Base-by-base conservation (phyloP, 495 filamentous ascomycete species). In the Oidiodendron maius region DNA sequence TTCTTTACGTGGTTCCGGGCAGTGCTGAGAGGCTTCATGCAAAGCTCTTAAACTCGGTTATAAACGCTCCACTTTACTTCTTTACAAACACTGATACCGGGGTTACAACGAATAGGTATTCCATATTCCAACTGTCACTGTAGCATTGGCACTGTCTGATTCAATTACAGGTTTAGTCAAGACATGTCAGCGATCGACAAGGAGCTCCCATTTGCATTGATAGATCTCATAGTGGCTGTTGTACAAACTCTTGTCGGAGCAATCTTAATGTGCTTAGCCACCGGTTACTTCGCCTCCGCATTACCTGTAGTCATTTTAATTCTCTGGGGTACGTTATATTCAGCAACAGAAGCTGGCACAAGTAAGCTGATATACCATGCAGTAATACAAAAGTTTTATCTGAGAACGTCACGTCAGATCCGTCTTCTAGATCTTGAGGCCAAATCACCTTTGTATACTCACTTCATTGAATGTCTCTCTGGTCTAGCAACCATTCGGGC, bases 381-480 rank as follows among this genome's bases (percentile, higher is more conserved):
- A 52, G 28, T 72, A 22, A 65, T 82, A 12, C 77, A 83, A 56
- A 75, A 75, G 46, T 62, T 71, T 23, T 84, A 83, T 45, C 65
- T 84, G 16, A 71, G 74, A 15, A 84, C 80, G 3, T 80, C 76
- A 2, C 67, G 77, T 1, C 78, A 81, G 54, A 56, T 83, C 4
- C 72, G 80, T 43, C 67, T 76, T 44, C 59, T 83, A 30, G 80
- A 82, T 36, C 66, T 73, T 5, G 68, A 74, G 46, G 58, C 63
- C 9, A 67, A 61, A 43, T 53, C 60, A 2, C 63, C 57, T 0
- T 42, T 74, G 2, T 70, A 65, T 48, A 57, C 68, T 1, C 66
- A 68, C 40, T 72, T 78, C 28, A 42, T 73, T 16, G 75, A 78
- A 38, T 66, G 67, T 1, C 59, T 75, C 13, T 59, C 65, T 0